Conservation (phyloP, 768 basidiomycete species). For the Ramaria rubella region DNA sequence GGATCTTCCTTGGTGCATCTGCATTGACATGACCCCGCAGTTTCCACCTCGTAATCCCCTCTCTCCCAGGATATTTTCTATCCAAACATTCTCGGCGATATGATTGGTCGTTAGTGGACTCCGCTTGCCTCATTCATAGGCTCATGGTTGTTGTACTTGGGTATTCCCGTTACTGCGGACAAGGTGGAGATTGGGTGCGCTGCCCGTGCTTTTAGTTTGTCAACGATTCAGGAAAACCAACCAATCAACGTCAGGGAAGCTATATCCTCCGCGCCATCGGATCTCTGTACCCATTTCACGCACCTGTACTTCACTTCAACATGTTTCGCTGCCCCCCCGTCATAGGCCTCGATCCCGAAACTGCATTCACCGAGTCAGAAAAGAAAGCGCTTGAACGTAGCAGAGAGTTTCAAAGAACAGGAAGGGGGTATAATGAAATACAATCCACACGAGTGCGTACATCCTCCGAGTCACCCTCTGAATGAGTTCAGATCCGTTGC, state of each 20-base stretch:
- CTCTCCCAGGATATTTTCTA: slow-evolving; percentile 16
- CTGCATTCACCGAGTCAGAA: slow-evolving; percentile 10
- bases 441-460: slow-evolving; percentile 13
- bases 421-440: slow-evolving; percentile 13
- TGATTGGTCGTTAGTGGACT: slow-evolving; percentile 13
- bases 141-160: slow-evolving; percentile 16
- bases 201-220: too few species aligned
- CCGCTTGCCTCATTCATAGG: slow-evolving; percentile 12
- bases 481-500: background rate
- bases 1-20: background rate
- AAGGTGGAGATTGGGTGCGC: slow-evolving; percentile 17
- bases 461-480: background rate
- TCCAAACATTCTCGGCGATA: slow-evolving; percentile 12
- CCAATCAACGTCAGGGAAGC: slow-evolving; percentile 15
- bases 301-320: slow-evolving; percentile 17
- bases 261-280: slow-evolving; percentile 16
- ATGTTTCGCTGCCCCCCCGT: slow-evolving; percentile 14
- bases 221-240: too few species aligned
- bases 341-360: background rate
- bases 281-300: slow-evolving; percentile 8
- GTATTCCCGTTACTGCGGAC: slow-evolving; percentile 13
- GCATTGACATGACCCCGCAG: too few species aligned
- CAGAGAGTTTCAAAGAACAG: slow-evolving; percentile 10
- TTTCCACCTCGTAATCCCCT: slow-evolving; percentile 16
- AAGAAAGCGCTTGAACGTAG: slow-evolving; percentile 3